Base-by-base conservation (phyloP, 75 land plant genomes). In the Gnetum montanum region DNA sequence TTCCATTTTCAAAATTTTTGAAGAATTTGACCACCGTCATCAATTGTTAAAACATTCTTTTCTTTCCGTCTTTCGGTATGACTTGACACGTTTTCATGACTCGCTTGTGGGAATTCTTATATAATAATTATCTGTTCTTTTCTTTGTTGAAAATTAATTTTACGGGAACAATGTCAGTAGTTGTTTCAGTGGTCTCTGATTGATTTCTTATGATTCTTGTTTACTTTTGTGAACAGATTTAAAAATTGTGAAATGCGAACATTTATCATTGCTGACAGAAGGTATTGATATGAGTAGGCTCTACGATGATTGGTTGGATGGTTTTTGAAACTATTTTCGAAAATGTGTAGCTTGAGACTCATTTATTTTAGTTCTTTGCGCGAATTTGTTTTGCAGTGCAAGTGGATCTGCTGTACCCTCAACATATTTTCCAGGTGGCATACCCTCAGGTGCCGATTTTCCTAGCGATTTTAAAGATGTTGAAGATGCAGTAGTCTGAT, bases 191-290 rank as follows among this genome's bases (percentile, higher is more conserved):
- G n/a, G n/a, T n/a, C n/a, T n/a, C n/a, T n/a, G n/a, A n/a, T n/a
- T n/a, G n/a, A n/a, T n/a, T n/a, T 27, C 27, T 8, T 48, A 25
- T 48, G 50, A 15, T 48, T 48, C 28, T 25, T 48, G 50, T 16
- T 48, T 48, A 13, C 50, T 25, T 54, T 57, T 26, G 50, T 67
- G 59, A n/a, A n/a, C 86, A 83, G 86, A 46, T 83, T 83, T 71
- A 61, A 76, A n/a, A 83, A 83, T 43, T 79, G 82, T 64, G 86
- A 83, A 47, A 79, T 83, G 4, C 78, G 86, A 19, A 79, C 86
- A 0, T 59, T 83, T 72, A 68, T 79, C 38, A 43, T 83, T 49
- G 65, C 72, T 29, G 83, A 83, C 46, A 69, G 60, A 72, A 69
- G 73, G 86, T 79, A 27, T 66, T 64, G 18, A 8, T 53, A 49